Conservation (phyloP, 139 green algal species). For the Coccomyxa sp. region DNA sequence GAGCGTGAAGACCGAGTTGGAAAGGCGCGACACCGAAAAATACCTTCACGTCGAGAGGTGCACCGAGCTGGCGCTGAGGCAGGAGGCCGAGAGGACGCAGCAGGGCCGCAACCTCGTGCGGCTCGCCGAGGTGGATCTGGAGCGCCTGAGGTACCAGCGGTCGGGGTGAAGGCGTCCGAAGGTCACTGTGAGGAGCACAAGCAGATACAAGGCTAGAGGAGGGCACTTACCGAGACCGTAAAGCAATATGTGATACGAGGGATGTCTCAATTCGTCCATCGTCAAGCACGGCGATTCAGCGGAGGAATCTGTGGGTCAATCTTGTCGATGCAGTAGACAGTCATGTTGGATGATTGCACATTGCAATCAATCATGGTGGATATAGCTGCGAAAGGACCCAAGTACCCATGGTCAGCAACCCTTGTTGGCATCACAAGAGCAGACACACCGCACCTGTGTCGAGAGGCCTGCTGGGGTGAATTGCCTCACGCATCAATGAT, state of each 20-base stretch:
- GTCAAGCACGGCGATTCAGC: not conserved
- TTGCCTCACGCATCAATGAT: not conserved
- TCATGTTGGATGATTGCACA: not conserved
- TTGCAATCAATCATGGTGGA: conserved; percentile 1
- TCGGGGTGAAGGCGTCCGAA: not conserved
- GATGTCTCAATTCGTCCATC: not conserved
- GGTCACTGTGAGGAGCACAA: not conserved
- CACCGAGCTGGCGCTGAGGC: not conserved
- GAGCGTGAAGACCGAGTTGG: not conserved
- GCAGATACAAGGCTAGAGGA: not conserved
- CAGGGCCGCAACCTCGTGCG: not conserved
- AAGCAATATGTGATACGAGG: conserved; percentile 1
- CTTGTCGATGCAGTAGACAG: not conserved
- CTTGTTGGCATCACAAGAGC: not conserved
- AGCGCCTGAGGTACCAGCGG: not conserved
- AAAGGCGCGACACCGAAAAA: not conserved
- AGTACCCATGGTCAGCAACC: not conserved
- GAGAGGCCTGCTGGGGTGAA: not conserved
- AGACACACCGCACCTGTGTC: not conserved
- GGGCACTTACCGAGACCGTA: not conserved
- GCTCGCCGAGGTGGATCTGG: not conserved
- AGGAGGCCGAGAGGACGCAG: not conserved
- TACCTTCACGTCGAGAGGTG: not conserved
- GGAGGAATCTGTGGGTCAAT: not conserved
- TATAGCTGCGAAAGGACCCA: not conserved